Evolutionary conservation across 1,284 basidiomycete species (phyloP), one percentile per base, ranked within the genome.

Genomic region (Ganoderma multipileum): DNA sequence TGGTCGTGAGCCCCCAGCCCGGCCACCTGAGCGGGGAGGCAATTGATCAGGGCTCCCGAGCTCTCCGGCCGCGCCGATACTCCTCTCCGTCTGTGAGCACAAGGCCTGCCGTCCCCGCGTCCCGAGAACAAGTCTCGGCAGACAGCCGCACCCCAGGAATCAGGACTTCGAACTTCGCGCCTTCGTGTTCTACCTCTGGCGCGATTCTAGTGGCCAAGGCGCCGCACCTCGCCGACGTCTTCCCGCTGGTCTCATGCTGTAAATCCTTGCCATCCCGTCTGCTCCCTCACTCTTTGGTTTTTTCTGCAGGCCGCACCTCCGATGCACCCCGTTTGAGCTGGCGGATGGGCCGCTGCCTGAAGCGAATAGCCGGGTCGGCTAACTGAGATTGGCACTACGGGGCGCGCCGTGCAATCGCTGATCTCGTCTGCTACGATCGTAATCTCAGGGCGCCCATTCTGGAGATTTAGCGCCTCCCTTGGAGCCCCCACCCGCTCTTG

Each of bases 311-410:
- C 54, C 30, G 54, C 16, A 26, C 30, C 52, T 23, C 28, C 30
- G 54, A 57, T 33, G 54, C 54, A 33, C 55, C 7, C 33, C 55
- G 55, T 36, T 58, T 5, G 23, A 38, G 38, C 23, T 14, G 38
- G 30, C 7, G n/a, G 36, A 23, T 0, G 54, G 23, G 16, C 30
- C 14, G 26, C 33, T 4, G 20, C 54, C 9, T 20, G 7, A 33
- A 33, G 16, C 28, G 54, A 36, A 57, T 33, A 57, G 12, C 41
- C 62, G 63, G 70, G 52, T 55, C 55, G 62, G 42, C 39, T 47
- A 59, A 71, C 64, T n/a, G n/a, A n/a, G 61, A 64, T 63, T 57
- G 41, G 64, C 70, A 65, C 64, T 66, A 68, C 64, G 64, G 64
- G 36, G 63, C 61, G 61, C 66, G 67, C 70, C 66, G 71, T 64